Evolutionary conservation across 352 stramenopile genomes (phyloP).

Genomic region (Achlya hypogyna): DNA sequence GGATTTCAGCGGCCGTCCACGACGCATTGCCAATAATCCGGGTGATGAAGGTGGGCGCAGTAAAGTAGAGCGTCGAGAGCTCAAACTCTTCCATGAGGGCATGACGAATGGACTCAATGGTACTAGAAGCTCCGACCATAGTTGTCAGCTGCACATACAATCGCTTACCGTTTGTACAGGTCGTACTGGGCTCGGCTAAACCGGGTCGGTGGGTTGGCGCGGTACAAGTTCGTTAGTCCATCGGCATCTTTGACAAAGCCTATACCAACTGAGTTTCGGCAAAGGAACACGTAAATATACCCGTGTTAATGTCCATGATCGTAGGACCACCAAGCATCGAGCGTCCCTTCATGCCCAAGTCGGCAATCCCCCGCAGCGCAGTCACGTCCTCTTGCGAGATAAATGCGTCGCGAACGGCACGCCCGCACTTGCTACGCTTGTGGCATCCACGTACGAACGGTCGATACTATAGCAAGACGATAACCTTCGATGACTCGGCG

Average conservation of each 20-base stretch:
- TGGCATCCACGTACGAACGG: conserved; percentile 59
- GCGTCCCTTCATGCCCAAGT: conserved; percentile 73
- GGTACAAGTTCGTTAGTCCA: conserved; percentile 87
- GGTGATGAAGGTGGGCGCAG: conserved; percentile 90
- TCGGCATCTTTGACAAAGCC: conserved; percentile 79
- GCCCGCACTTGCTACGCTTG: conserved; percentile 55
- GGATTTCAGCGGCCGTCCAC: conserved; percentile 68
- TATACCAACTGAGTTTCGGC: background rate
- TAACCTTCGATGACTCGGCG: background rate
- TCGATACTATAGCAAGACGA: conserved; percentile 2
- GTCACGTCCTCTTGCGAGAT: conserved; percentile 56
- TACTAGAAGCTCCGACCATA: conserved; percentile 17
- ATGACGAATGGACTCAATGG: conserved; percentile 73
- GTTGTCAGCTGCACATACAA: background rate
- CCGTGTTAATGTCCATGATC: conserved; percentile 89
- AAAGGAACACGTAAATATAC: too few relatives aligned
- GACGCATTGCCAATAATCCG: conserved; percentile 74
- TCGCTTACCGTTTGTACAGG: conserved; percentile 54
- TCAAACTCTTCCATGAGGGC: conserved; percentile 74
- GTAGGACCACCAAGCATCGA: conserved; percentile 70
- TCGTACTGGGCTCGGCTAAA: conserved; percentile 79
- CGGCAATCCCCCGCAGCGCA: conserved; percentile 64
- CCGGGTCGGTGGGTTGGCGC: conserved; percentile 34
- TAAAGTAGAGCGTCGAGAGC: conserved; percentile 80
- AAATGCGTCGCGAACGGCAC: conserved; percentile 61